Evolutionary conservation across 148 eudicot genomes (phyloP), one percentile per base, ranked within the genome.

Genomic region (Mesembryanthemum crystallinum): DNA sequence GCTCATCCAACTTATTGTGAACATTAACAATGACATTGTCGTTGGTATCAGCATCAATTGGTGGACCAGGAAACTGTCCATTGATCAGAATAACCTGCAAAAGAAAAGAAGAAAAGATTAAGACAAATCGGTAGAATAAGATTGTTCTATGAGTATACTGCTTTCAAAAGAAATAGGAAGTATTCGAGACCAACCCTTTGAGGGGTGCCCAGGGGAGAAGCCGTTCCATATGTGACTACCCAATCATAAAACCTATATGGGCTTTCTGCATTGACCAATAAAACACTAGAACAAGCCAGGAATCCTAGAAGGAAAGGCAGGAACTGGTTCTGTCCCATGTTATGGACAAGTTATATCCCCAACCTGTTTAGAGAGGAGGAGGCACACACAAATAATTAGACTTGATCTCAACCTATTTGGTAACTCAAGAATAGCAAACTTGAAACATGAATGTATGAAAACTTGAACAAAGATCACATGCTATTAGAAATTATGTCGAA

Each of bases 61-160:
- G 82, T 5, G 98, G 98, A 21, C 94, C 96, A 13, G 98, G 96
- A 71, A 91, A 94, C 72, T 83, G 87, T 27, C 94, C 97, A 39
- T 94, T 91, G 67, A 94, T 89, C 6, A 91, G 90, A 75, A 94
- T 91, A 24, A 81, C 97, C 94, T 90, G 75, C 77, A 82, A 79
- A 55, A 28, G 49, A 77, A 72, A 63, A 66, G 12, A 28, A 9
- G n/a, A 29, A 20, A 27, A 15, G 7, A 27, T 4, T 25, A 25
- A 67, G 35, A 69, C 27, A 62, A 35, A 60, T 45, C 21, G 42
- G 66, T 55, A 25, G 33, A 29, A 59, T 14, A 30, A 35, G 2
- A 55, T 13, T 24, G 25, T 3, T 5, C 43, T 37, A 54, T 35
- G 13, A 0, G 3, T 32, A 21, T 29, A 58, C 6, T 28, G 28